Evolutionary conservation across 306 rosid genomes (phyloP).

Genomic region (Pyrus bretschneideri): DNA sequence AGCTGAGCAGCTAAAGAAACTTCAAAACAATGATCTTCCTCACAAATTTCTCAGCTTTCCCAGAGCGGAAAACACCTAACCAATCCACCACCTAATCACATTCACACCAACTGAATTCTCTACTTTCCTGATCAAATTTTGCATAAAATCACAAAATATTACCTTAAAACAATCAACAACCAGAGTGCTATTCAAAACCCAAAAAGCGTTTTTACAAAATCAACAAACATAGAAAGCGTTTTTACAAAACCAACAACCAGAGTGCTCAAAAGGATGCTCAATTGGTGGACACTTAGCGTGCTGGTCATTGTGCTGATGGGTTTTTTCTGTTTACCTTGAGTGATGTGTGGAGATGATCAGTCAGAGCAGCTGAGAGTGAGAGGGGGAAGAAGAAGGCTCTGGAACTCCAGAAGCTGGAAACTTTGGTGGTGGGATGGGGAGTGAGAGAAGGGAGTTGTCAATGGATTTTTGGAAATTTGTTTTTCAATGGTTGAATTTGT

Average conservation of each 20-base stretch:
- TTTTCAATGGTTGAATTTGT: not conserved
- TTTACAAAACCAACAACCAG: not conserved
- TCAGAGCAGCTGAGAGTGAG: not conserved
- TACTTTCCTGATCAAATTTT: too few species aligned
- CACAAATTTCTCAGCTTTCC: not conserved
- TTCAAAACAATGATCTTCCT: not conserved
- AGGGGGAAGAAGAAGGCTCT: not conserved
- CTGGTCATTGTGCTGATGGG: not conserved
- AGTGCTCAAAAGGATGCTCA: not conserved
- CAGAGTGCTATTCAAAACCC: not conserved
- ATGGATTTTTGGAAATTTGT: not conserved
- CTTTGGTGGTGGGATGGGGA: not conserved
- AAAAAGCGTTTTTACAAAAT: too few species aligned
- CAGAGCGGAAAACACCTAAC: constrained; percentile 1
- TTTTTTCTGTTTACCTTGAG: not conserved
- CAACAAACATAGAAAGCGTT: not conserved
- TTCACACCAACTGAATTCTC: not conserved
- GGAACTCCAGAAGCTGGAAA: not conserved
- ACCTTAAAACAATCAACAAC: not conserved
- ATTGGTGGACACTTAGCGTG: not conserved
- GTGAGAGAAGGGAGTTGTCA: not conserved
- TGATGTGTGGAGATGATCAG: not conserved
- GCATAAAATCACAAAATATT: not conserved
- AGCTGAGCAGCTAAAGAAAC: not conserved
- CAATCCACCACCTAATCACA: not conserved